Evolutionary conservation across 1,139 yeast genomes (phyloP).

Genomic region (Nematodospora anomalae): DNA sequence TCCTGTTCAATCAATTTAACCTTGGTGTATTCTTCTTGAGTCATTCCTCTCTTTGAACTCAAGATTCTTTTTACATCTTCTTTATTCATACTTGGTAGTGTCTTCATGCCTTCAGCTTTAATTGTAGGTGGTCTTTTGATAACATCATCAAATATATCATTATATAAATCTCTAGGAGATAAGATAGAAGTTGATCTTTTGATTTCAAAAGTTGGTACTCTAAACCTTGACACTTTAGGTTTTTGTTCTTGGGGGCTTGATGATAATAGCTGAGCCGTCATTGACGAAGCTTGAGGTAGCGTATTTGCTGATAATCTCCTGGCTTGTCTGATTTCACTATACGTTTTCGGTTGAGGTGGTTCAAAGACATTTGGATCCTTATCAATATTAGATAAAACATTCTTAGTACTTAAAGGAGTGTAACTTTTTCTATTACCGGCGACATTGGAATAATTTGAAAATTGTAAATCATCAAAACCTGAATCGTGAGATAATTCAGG

Average conservation of each 20-base stretch:
- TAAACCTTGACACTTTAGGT: slow-evolving; percentile 30
- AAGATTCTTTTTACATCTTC: slow-evolving; percentile 46
- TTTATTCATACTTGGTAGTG: slow-evolving; percentile 50
- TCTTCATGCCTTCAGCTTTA: slow-evolving; percentile 41
- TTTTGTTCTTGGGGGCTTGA: neutral
- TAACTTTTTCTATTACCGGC: slow-evolving; percentile 24
- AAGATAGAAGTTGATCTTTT: slow-evolving; percentile 35
- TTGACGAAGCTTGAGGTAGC: neutral
- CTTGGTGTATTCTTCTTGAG: slow-evolving; percentile 44
- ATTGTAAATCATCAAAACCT: slow-evolving; percentile 42
- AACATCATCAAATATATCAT: slow-evolving; percentile 46
- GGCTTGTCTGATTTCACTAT: slow-evolving; percentile 9
- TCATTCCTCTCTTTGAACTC: slow-evolving; percentile 39
- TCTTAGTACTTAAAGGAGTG: slow-evolving; percentile 31
- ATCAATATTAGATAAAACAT: slow-evolving; percentile 29
- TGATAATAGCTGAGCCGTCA: slow-evolving; percentile 1
- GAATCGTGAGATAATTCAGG: slow-evolving; percentile 51
- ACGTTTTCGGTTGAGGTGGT: slow-evolving; percentile 22
- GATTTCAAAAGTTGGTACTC: slow-evolving; percentile 48
- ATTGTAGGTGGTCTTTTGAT: slow-evolving; percentile 35
- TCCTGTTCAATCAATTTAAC: slow-evolving; percentile 33
- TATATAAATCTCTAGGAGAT: slow-evolving; percentile 40
- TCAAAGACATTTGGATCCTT: slow-evolving; percentile 19
- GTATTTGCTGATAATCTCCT: slow-evolving; percentile 7
- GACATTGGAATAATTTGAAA: slow-evolving; percentile 22